Evolutionary conservation across 306 rosid genomes (phyloP), one percentile per base, ranked within the genome.

Genomic region (Begonia masoniana): DNA sequence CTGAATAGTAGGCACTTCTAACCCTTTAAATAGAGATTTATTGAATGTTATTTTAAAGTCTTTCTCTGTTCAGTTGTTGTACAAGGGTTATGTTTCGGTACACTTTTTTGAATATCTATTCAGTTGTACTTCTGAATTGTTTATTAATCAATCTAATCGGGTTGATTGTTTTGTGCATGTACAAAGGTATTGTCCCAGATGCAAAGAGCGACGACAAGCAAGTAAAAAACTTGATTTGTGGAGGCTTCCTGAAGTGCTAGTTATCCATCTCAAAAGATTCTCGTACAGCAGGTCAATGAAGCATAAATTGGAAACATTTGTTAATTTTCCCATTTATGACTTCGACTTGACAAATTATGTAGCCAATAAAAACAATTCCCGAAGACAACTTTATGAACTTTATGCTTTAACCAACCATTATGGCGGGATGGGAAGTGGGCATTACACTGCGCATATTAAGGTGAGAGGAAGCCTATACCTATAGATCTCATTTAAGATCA

Each of bases 351-450:
- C 96, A 13, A 83, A 79, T 64, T 91, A 91, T 66, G 68, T 91
- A 61, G 99, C 94, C 58, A 83, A 83, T 71, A 85, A 91, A 72
- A 81, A 77, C 80, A 85, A 74, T 62, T 75, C 85, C 41, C 74
- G 63, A 19, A 85, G 77, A 9, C 94, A 91, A 67, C 82, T 85
- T 10, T 91, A 81, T 35, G 94, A 86, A 68, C 81, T 91, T 13
- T 91, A 91, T 51, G 94, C 99, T 58, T 81, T 91, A 51, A 91
- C 86, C 54, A 91, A 91, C 72, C 96, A 91, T 70, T 83, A 83
- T 70, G 97, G 97, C n/a, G 76, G 94, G 58, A 85, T 91, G 97
- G 97, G 97, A 60, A 83, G 97, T 58, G 97, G 97, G 19, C 97
- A 91, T 64, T 91, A 91, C 74, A 91, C 96, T 63, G 96, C 97